Percentiles rank a stretch among this genome's conserved stretches.
Conservation (phyloP, 2,329 filamentous ascomycete genomes). For the Fusarium duplospermum region DNA sequence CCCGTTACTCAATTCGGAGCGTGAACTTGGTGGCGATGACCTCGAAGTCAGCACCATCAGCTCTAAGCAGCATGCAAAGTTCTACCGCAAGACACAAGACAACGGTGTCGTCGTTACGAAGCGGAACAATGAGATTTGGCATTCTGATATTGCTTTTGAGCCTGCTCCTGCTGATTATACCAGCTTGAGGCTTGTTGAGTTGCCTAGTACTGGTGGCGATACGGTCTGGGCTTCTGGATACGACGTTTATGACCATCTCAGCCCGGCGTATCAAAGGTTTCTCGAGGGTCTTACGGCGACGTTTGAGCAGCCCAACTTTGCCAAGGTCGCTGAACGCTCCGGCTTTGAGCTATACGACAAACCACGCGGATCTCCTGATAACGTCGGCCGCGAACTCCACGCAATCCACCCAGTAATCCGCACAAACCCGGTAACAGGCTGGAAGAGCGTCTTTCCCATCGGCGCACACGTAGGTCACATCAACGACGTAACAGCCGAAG, state of each 20-base stretch:
- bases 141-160: slow-evolving; percentile 75
- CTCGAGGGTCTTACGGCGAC: slow-evolving; percentile 69
- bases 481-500: slow-evolving; percentile 60
- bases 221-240: slow-evolving; percentile 77
- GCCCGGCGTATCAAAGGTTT: slow-evolving; percentile 65
- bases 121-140: slow-evolving; percentile 55
- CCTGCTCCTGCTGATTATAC: slow-evolving; percentile 73
- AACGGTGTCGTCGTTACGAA: slow-evolving; percentile 41
- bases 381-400: slow-evolving; percentile 59
- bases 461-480: slow-evolving; percentile 63
- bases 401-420: slow-evolving; percentile 66
- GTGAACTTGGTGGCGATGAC: slow-evolving; percentile 66
- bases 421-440: slow-evolving; percentile 69
- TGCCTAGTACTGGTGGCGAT: slow-evolving; percentile 67
- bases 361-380: slow-evolving; percentile 61
- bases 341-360: slow-evolving; percentile 59
- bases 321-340: slow-evolving; percentile 57
- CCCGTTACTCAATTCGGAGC: slow-evolving; percentile 64
- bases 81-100: slow-evolving; percentile 54
- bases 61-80: slow-evolving; percentile 64
- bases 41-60: slow-evolving; percentile 72
- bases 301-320: slow-evolving; percentile 63
- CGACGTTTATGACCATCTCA: slow-evolving; percentile 74
- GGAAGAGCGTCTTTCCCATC: slow-evolving; percentile 66
- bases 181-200: slow-evolving; percentile 62